Base-by-base conservation (phyloP, 306 rosid species). In the Rosa rugosa region DNA sequence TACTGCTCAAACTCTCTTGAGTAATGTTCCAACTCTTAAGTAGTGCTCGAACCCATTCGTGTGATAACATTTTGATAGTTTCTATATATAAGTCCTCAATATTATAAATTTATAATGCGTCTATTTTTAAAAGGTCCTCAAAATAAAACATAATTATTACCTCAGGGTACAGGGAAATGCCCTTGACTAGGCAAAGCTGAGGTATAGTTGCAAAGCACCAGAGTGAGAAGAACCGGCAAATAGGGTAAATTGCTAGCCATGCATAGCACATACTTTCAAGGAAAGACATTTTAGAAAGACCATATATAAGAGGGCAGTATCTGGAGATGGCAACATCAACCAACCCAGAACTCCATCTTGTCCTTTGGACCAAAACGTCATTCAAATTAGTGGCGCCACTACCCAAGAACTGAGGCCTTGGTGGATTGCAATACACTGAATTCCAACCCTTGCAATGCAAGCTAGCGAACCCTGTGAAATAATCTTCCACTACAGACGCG, bases 361-460 rank as follows among this genome's bases (percentile, higher is more conserved):
- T 85, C 75, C 79, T 89, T 82, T 93, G 98, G 71, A 88, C 79
- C 78, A 91, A 62, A 20, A 80, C 59, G 42, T 89, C 96, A 82
- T 91, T 85, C 82, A 91, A 75, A 73, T 73, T 87, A 14, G 88
- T 90, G 2, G 85, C 76, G 12, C 87, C 89, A 68, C 77, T 60
- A 11, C 98, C 98, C 45, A 90, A 77, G 75, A 93, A 93, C 65
- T 88, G 94, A 10, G 97, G 90, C 77, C 75, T 86, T 16, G 87
- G n/a, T 34, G 98, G 89, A 42, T 86, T 51, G 56, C 82, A 83
- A 57, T 79, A 91, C 69, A 91, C 87, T 5, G 93, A 91, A 66
- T 54, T 90, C 94, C 98, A 93, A 40, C 93, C 95, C 46, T 86
- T 82, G 72, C 87, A 87, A 20, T 93, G 88, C 74, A 93, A 69